phyloP scores from a whole-genome alignment of 1,139 yeast species.

The Lodderomyces jiufengensis region DNA sequence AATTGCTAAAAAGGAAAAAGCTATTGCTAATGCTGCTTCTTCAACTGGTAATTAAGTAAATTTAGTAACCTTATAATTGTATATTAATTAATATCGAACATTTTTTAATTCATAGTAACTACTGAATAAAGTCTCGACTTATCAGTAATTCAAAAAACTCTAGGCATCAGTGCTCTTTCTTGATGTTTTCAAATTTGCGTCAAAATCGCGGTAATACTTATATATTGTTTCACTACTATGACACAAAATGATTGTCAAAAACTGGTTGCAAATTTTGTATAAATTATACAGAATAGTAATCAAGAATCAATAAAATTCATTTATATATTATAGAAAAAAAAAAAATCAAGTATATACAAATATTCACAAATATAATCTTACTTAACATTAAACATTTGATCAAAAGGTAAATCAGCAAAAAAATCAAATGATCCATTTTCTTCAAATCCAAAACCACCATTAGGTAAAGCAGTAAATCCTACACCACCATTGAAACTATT shows the following conservation, averaged over 20 bases:
- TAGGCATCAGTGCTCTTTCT: no score
- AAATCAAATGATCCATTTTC: slow-evolving; percentile 19
- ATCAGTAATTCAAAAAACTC: no score
- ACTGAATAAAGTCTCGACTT: neutral
- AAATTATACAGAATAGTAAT: neutral
- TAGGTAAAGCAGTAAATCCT: neutral
- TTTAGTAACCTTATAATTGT: neutral
- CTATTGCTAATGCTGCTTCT: slow-evolving; percentile 22
- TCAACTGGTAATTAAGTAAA: no score
- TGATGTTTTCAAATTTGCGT: no score
- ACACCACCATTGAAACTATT: neutral
- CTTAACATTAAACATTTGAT: slow-evolving; percentile 12
- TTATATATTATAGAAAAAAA: no score
- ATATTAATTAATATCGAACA: neutral
- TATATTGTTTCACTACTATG: no score
- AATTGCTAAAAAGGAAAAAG: slow-evolving; percentile 46
- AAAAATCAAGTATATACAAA: no score
- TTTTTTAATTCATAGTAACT: neutral
- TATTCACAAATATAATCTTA: neutral
- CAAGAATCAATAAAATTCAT: no score
- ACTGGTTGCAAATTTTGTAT: no score
- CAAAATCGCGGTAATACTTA: no score
- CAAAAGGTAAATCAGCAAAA: slow-evolving; percentile 25
- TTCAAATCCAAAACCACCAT: slow-evolving; percentile 6
- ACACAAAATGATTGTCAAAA: no score